A percentile compares a stretch with the other conserved stretches of the same genome.
Conservation (phyloP, 768 basidiomycete species). For the Boletus rubropictus region DNA sequence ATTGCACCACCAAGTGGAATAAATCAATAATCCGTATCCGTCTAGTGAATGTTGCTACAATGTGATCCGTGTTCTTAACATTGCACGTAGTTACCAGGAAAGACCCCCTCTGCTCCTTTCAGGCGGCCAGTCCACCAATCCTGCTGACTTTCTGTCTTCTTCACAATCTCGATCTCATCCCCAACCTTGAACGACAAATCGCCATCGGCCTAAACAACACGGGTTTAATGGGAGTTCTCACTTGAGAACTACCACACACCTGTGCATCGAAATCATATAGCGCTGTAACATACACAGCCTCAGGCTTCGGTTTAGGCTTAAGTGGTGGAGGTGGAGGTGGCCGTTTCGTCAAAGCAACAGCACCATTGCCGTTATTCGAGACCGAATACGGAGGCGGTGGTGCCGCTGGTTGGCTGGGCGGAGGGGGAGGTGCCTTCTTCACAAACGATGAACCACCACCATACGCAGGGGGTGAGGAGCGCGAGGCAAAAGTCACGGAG, state of each 20-base stretch:
- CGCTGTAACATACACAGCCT: conserved; percentile 76
- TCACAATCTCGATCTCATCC: conserved; percentile 85
- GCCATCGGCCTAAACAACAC: conserved; percentile 64
- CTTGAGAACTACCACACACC: conserved; percentile 34
- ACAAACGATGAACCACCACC: conserved; percentile 29
- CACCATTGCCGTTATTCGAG: conserved; percentile 14
- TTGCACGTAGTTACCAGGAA: conserved; percentile 63
- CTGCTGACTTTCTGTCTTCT: conserved; percentile 73
- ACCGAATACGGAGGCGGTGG: conserved; percentile 41
- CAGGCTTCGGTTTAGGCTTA: conserved; percentile 79
- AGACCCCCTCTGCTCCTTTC: conserved; percentile 80
- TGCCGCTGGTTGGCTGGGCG: conserved; percentile 28
- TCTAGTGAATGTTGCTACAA: background rate
- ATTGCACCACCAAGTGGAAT: background rate
- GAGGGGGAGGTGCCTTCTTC: conserved; percentile 40
- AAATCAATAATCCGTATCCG: background rate
- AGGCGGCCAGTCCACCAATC: conserved; percentile 98
- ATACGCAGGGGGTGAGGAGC: conserved; percentile 18
- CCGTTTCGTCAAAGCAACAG: conserved; percentile 47
- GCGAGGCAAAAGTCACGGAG: conserved; percentile 23
- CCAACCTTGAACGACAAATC: conserved; percentile 88
- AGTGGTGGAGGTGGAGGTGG: conserved; percentile 91
- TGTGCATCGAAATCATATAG: conserved; percentile 94
- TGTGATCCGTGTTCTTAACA: conserved; percentile 2
- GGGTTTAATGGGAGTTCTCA: background rate